Conservation (phyloP, 2,329 filamentous ascomycete genomes). For the Decorospora gaudefroyi region DNA sequence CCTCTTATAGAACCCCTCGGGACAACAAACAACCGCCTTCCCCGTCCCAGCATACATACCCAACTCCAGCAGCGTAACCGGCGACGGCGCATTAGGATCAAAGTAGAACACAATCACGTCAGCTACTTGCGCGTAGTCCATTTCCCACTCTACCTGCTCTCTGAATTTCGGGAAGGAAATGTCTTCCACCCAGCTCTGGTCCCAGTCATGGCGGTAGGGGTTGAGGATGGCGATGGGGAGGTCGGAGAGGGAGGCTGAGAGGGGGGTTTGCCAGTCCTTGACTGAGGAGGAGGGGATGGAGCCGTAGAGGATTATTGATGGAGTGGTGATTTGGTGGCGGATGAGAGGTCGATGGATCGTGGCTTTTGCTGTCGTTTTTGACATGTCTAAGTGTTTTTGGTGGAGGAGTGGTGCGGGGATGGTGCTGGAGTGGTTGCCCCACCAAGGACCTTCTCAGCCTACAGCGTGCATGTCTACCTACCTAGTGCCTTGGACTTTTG, state of each 20-base stretch:
- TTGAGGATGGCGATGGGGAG: conserved; percentile 61
- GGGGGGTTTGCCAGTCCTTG: conserved; percentile 57
- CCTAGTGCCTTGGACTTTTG: no score
- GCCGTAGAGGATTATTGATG: conserved; percentile 62
- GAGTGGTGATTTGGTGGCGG: conserved; percentile 19
- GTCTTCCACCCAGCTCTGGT: conserved; percentile 61
- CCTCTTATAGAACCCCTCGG: conserved; percentile 60
- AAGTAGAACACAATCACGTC: conserved; percentile 64
- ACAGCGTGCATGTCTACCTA: no score
- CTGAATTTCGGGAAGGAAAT: conserved; percentile 55
- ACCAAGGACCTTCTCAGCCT: no score
- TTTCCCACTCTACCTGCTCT: conserved; percentile 66
- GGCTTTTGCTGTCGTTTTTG: conserved; percentile 13
- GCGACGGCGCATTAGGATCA: conserved; percentile 56
- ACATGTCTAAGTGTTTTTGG: conserved; percentile 23
- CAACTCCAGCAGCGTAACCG: conserved; percentile 64
- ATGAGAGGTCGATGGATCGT: conserved; percentile 31
- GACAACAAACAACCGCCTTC: conserved; percentile 59
- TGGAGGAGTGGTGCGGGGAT: no score
- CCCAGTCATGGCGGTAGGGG: conserved; percentile 63
- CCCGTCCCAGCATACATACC: conserved; percentile 55
- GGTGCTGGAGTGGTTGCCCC: no score
- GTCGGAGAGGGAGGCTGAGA: conserved; percentile 49
- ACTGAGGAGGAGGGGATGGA: conserved; percentile 51
- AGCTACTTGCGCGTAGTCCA: conserved; percentile 60